Conservation (phyloP, 306 rosid genomes). For the Begonia loranthoides region DNA sequence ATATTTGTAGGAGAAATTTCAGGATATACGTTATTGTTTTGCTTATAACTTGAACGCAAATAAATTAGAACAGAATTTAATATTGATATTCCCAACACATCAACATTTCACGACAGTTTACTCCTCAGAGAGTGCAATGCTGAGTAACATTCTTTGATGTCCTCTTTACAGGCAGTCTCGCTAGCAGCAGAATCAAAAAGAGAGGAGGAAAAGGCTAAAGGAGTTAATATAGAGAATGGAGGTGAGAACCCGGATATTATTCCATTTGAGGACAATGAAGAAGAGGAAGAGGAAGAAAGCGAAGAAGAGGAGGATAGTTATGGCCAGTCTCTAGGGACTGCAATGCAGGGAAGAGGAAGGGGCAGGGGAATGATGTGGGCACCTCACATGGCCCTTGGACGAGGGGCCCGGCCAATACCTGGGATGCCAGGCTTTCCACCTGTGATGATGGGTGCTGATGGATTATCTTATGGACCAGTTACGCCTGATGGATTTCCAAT, state of each 20-base stretch:
- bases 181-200: conserved; percentile 90
- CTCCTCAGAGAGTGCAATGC: neutral
- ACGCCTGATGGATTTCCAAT: conserved; percentile 84
- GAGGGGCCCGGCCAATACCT: conserved; percentile 87
- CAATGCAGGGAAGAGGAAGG: conserved; percentile 81
- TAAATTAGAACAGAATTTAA: no score
- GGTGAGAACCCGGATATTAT: conserved; percentile 94
- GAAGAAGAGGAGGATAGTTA: conserved; percentile 94
- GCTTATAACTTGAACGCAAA: no score
- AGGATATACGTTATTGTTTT: no score
- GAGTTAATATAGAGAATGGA: conserved; percentile 81
- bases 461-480: conserved; percentile 74
- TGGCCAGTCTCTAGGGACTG: conserved; percentile 45
- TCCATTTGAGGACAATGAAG: conserved; percentile 98
- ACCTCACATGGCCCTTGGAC: conserved; percentile 80
- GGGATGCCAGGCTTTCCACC: conserved; percentile 90
- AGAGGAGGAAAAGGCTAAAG: conserved; percentile 98
- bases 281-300: conserved; percentile 99
- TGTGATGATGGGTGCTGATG: conserved; percentile 84
- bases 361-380: conserved; percentile 98
- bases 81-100: no score
- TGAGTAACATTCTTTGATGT: conserved; percentile 1
- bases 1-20: no score
- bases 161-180: conserved; percentile 56
- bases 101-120: neutral